A percentile compares a stretch with the other conserved stretches of the same genome.
Evolutionary conservation across 2,329 filamentous ascomycete genomes (phyloP).

Genomic region (Hawksworthiomyces lignivorus): DNA sequence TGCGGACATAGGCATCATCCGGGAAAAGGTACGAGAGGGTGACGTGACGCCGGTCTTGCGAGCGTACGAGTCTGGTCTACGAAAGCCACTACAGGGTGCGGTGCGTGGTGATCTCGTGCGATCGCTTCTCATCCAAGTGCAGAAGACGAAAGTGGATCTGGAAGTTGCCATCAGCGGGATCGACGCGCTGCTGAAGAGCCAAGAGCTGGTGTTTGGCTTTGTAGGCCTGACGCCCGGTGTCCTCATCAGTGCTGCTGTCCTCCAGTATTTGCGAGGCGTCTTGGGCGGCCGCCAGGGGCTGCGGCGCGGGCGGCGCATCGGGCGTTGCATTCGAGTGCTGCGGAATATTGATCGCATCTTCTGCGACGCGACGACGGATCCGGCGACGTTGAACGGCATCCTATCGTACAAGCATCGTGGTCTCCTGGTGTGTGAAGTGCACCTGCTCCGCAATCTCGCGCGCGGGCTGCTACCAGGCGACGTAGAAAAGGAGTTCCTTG

Average conservation of each 20-base stretch:
- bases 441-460: conserved; percentile 67
- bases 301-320: conserved; percentile 55
- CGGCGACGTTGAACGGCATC: conserved; percentile 62
- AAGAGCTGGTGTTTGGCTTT: conserved; percentile 97
- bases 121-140: conserved; percentile 88
- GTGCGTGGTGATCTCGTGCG: conserved; percentile 80
- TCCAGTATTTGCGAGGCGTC: conserved; percentile 62
- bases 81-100: conserved; percentile 72
- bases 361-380: conserved; percentile 44
- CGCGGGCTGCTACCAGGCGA: conserved; percentile 61
- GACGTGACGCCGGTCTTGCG: conserved; percentile 86
- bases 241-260: conserved; percentile 69
- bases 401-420: conserved; percentile 91
- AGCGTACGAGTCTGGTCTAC: conserved; percentile 85
- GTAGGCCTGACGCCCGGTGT: conserved; percentile 88
- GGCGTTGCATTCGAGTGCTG: conserved; percentile 67
- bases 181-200: conserved; percentile 86
- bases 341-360: conserved; percentile 83
- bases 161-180: conserved; percentile 95
- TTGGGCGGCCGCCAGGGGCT: conserved; percentile 66
- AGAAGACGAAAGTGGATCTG: conserved; percentile 98
- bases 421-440: conserved; percentile 80
- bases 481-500: conserved; percentile 75
- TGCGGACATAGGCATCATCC: conserved; percentile 64
- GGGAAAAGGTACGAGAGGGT: conserved; percentile 75